Conservation (phyloP, 495 filamentous ascomycete species). For the Penicillium riverlandense region DNA sequence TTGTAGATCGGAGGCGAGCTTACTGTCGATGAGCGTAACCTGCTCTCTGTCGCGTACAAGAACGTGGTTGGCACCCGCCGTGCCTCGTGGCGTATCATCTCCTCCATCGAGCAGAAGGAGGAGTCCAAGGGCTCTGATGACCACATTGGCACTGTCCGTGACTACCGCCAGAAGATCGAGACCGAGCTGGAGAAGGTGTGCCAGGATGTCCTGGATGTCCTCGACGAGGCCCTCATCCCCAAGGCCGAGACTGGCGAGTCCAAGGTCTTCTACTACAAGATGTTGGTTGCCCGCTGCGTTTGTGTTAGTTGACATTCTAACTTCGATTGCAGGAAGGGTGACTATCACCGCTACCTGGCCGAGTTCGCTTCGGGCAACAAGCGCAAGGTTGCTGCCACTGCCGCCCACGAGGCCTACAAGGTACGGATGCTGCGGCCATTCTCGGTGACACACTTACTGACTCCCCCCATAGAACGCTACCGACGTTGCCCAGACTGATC, state of each 20-base stretch:
- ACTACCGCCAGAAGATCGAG: conserved; percentile 99
- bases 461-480: conserved; percentile 70
- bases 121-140: conserved; percentile 98
- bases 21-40: conserved; percentile 97
- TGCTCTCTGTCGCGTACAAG: conserved; percentile 98
- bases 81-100: conserved; percentile 99
- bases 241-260: conserved; percentile 98
- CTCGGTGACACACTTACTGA: conserved; percentile 7
- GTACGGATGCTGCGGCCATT: conserved; percentile 36
- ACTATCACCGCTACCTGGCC: conserved; percentile 98
- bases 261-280: conserved; percentile 99
- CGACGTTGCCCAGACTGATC: conserved; percentile 94
- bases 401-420: conserved; percentile 99
- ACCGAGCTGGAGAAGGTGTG: conserved; percentile 95
- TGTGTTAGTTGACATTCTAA: background rate
- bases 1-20: conserved; percentile 78
- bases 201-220: conserved; percentile 94
- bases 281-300: conserved; percentile 51
- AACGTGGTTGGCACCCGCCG: conserved; percentile 98
- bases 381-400: conserved; percentile 94
- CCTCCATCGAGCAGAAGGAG: conserved; percentile 99
- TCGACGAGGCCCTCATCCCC: conserved; percentile 93
- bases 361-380: conserved; percentile 98
- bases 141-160: conserved; percentile 91
- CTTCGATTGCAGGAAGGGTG: conserved; percentile 77